Evolutionary conservation across 163 green algal genomes (phyloP), one percentile per base, ranked within the genome.

Genomic region (Picocystis sp.): DNA sequence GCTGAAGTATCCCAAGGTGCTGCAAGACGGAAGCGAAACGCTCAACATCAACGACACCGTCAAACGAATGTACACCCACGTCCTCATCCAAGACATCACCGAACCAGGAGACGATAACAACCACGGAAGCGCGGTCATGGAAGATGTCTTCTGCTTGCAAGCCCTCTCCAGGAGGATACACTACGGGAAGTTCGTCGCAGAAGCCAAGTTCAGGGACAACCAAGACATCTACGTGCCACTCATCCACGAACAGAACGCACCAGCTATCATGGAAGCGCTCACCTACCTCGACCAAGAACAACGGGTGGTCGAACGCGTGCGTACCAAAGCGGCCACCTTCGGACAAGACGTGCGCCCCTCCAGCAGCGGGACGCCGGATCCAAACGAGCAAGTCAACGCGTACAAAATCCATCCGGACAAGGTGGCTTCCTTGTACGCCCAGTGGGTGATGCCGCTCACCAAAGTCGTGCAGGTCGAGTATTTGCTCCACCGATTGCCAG

Each of bases 121-220:
- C 74, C 95, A 97, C 56, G 90, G 89, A 6, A 88, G 73, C 12
- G 58, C 78, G 5, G 82, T 75, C 23, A 86, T 86, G 47, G 62
- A 78, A 52, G 86, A 95, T 50, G 80, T 94, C 21, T 55, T 79
- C 10, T 79, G 66, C 50, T 61, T 94, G 48, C 83, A 96, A 73
- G 83, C 87, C 5, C 73, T 99, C 17, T 94, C 81, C 33, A 90
- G 89, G 62, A 78, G 90, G 45, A 92, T 99, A 46, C 90, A 99
- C 69, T 97, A 93, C 57, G 90, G 90, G 53, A 94, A 89, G 58
- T 99, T 95, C 66, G 88, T 98, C 19, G 87, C 87, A 11, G 89
- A 98, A 64, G 81, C 84, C 47, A 99, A 99, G 75, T 99, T 95
- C 70, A 67, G 45, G 45, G 72, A 69, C 22, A 48, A 75, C 23